Conservation (phyloP, 2,329 filamentous ascomycete species). For the Purpureocillium takamizusanense region DNA sequence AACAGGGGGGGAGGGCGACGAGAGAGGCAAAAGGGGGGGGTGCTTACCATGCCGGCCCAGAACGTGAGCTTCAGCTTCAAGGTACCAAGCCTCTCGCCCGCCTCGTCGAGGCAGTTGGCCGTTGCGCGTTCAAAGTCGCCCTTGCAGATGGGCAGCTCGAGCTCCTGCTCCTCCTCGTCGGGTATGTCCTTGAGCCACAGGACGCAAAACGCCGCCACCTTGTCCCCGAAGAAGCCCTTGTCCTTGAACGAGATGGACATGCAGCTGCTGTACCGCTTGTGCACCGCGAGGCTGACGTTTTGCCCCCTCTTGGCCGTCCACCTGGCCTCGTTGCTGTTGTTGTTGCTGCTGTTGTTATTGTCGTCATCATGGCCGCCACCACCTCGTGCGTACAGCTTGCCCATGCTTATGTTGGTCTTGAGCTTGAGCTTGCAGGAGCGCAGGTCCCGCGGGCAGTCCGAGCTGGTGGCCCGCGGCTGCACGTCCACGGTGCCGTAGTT, state of each 20-base stretch:
- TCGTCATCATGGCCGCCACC: too few relatives aligned
- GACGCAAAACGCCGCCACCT: conserved; percentile 51
- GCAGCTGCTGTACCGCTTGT: conserved; percentile 46
- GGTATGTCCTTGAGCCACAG: conserved; percentile 62
- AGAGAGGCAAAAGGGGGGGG: too few relatives aligned
- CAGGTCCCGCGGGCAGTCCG: conserved; percentile 37
- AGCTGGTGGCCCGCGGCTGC: conserved; percentile 35
- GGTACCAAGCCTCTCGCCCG: conserved; percentile 38
- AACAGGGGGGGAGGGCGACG: too few relatives aligned
- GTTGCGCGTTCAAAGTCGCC: conserved; percentile 41
- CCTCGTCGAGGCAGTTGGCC: conserved; percentile 29
- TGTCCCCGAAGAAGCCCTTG: conserved; percentile 35
- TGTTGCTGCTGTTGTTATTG: too few relatives aligned
- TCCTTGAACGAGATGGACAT: conserved; percentile 47
- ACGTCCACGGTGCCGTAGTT: conserved; percentile 63
- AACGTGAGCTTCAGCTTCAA: conserved; percentile 30
- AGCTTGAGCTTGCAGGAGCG: conserved; percentile 47
- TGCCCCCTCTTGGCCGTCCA: conserved; percentile 44
- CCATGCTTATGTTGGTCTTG: conserved; percentile 45
- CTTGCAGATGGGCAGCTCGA: conserved; percentile 57
- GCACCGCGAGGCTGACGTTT: conserved; percentile 41
- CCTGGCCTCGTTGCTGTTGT: conserved; percentile 23
- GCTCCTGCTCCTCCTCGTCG: conserved; percentile 54
- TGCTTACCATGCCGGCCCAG: conserved; percentile 25
- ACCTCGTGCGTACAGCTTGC: conserved; percentile 44